Evolutionary conservation across 2,329 filamentous ascomycete species (phyloP).

Genomic region (Monilinia fructicola): DNA sequence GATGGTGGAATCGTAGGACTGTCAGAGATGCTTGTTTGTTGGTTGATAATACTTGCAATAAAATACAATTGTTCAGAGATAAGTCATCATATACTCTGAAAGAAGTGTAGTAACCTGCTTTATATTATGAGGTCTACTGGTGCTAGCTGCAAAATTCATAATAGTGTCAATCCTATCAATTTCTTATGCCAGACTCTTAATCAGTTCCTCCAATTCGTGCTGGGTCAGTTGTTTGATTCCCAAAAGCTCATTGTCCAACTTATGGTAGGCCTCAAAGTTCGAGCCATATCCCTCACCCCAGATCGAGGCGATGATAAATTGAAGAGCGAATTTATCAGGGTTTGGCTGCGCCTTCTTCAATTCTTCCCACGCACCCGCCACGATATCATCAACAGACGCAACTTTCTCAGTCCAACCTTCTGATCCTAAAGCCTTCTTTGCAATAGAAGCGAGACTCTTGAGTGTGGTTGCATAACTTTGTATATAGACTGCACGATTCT

Average conservation of each 20-base stretch:
- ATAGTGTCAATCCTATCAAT: no score
- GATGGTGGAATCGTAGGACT: no score
- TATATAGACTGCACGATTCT: constrained; percentile 29
- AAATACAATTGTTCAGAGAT: no score
- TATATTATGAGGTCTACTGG: background rate
- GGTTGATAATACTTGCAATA: no score
- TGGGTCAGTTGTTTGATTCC: constrained; percentile 67
- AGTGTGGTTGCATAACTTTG: constrained; percentile 31
- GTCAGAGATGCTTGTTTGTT: no score
- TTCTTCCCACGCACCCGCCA: constrained; percentile 29
- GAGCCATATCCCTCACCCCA: constrained; percentile 41
- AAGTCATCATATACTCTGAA: no score
- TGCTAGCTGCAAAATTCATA: background rate
- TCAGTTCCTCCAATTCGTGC: constrained; percentile 41
- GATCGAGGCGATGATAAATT: constrained; percentile 35
- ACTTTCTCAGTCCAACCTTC: constrained; percentile 30
- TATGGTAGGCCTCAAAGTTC: constrained; percentile 38
- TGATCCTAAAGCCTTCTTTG: constrained; percentile 28
- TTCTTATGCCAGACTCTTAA: background rate
- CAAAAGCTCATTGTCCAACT: constrained; percentile 56
- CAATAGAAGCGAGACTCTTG: constrained; percentile 24
- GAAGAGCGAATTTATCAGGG: constrained; percentile 27
- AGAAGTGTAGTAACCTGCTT: background rate
- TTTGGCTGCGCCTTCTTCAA: constrained; percentile 26
- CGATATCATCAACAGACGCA: constrained; percentile 24